Base-by-base conservation (phyloP, 2,329 filamentous ascomycete genomes). In the Akanthomyces uredinophilus region DNA sequence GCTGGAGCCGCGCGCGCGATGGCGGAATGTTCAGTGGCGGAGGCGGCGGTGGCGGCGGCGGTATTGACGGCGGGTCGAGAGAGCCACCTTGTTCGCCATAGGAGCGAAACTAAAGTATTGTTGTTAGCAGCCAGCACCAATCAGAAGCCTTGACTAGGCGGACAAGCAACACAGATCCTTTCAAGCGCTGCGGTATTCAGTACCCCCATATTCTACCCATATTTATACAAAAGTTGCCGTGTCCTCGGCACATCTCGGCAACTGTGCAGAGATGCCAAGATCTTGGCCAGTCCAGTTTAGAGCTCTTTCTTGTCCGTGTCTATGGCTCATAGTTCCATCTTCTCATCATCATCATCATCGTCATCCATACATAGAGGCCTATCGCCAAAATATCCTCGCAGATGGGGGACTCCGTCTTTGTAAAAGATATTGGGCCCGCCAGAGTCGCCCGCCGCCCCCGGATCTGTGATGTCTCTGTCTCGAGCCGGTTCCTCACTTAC, bases 11-110 rank as follows among this genome's bases (percentile, higher is more conserved):
- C 8, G 94, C 94, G 58, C 94, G 87, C 8, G 92, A 96, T 2
- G 94, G 93, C 1, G 90, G 88, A 41, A 94, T 87, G 72, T 94
- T 95, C 70, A 96, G 80, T 14, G 92, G 91, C 37, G 90, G 88
- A 24, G 87, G 90, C n/a, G 89, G 88, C 1, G 85, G 83, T 2
- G 82, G 83, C 3, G 85, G 84, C 7, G 84, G 83, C 3, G 75
- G 83, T 53, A 86, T 81, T 14, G 83, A 85, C 2, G 83, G 85
- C 52, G 83, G 84, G 62, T 81, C 80, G 67, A 85, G 74, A 27
- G 81, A 80, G 46, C 69, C 60, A 72, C 75, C 68, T 67, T 73
- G 62, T 75, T 85, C 83, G 43, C 82, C 83, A 67, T 85, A 86
- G 18, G 82, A 78, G 65, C 83, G 84, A 70, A 87, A 86, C 84